Evolutionary conservation across 225 moss, liverwort and hornwort genomes (phyloP).

Genomic region (Marchantia polymorpha): DNA sequence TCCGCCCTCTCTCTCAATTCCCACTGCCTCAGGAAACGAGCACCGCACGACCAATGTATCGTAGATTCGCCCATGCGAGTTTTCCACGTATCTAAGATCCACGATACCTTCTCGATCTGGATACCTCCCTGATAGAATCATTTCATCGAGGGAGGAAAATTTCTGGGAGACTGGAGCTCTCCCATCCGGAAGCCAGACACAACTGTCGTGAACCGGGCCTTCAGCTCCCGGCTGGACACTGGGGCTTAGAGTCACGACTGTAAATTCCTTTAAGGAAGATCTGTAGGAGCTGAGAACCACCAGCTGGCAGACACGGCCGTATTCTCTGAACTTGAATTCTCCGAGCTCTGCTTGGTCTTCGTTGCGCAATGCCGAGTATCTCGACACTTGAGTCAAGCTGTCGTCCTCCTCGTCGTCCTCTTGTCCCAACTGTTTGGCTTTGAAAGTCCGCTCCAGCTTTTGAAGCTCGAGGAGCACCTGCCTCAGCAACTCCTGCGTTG

Average conservation of each 20-base stretch:
- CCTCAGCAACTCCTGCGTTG: no score
- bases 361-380: no score
- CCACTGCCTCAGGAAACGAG: conserved; percentile 37
- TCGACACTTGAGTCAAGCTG: no score
- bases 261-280: conserved; percentile 36
- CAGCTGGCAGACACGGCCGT: conserved; percentile 44
- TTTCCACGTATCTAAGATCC: conserved; percentile 27
- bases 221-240: conserved; percentile 10
- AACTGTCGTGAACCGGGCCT: conserved; percentile 22
- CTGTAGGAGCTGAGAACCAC: conserved; percentile 57
- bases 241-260: conserved; percentile 35
- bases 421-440: no score
- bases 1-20: conserved; percentile 41
- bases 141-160: conserved; percentile 25
- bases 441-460: no score
- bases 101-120: conserved; percentile 19
- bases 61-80: conserved; percentile 39
- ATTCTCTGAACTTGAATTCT: conserved; percentile 43
- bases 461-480: no score
- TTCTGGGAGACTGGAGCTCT: conserved; percentile 11
- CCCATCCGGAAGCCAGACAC: conserved; percentile 45
- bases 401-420: no score
- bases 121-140: conserved; percentile 26
- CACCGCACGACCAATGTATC: conserved; percentile 52
- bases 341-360: conserved; percentile 22